Evolutionary conservation across 1,284 basidiomycete genomes (phyloP).

Genomic region (Vanrija pseudolonga): DNA sequence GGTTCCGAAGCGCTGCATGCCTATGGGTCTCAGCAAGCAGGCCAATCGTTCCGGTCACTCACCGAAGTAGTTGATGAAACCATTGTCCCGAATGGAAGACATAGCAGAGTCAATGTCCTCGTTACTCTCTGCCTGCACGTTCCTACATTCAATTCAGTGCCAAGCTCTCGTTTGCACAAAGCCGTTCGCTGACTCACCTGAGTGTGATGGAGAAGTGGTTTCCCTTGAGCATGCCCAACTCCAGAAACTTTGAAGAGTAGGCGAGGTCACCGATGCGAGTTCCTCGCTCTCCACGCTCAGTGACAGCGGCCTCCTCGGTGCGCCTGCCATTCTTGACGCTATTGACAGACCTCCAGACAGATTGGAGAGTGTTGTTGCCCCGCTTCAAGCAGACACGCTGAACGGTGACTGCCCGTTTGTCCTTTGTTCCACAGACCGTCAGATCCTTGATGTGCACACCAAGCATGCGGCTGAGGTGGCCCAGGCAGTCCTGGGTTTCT

Average conservation of each 20-base stretch:
- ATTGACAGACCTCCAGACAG: constrained; percentile 78
- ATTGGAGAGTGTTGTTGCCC: constrained; percentile 71
- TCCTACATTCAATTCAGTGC: constrained; percentile 54
- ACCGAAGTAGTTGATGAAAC: constrained; percentile 99
- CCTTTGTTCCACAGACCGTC: constrained; percentile 92
- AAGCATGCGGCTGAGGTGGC: constrained; percentile 70
- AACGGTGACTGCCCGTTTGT: constrained; percentile 93
- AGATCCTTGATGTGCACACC: constrained; percentile 74
- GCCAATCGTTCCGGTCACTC: not conserved
- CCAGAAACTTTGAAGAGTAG: constrained; percentile 75
- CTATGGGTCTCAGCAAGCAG: constrained; percentile 29
- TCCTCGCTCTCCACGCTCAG: constrained; percentile 79
- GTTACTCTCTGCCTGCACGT: constrained; percentile 69
- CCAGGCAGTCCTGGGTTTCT: constrained; percentile 91
- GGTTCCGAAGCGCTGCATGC: constrained; percentile 99
- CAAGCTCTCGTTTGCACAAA: not conserved
- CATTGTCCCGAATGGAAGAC: constrained; percentile 72
- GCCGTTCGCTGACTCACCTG: constrained; percentile 57
- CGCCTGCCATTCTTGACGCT: constrained; percentile 58
- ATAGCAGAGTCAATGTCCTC: constrained; percentile 72
- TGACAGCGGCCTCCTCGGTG: constrained; percentile 59
- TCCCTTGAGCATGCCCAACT: constrained; percentile 91
- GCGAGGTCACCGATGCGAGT: constrained; percentile 82
- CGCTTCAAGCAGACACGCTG: constrained; percentile 85
- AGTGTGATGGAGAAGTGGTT: constrained; percentile 94